Base-by-base conservation (phyloP, 768 basidiomycete species). In the Pleurotus tuber-regium region DNA sequence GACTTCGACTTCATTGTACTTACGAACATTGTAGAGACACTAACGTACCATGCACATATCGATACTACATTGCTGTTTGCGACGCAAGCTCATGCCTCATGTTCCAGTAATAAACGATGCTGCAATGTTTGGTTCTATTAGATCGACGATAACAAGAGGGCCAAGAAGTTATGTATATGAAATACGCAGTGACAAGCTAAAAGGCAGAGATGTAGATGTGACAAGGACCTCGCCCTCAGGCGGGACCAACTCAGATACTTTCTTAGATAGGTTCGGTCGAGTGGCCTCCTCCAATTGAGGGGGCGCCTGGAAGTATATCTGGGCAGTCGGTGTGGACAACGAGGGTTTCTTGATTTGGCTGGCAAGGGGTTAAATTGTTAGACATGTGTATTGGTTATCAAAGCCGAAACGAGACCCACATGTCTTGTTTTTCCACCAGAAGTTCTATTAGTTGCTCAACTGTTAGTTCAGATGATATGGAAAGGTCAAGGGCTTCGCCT, bases 321-420 rank as follows among this genome's bases (percentile, higher is more conserved):
- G 89, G 59, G 77, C 80, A 19, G 77, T 78, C 4, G 83, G 75
- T 0, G 85, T 82, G 3, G 95, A 90, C 14, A 99, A 67, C 0
- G 97, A 98, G 0, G 97, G 97, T 63, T 86, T 93, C 72, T 94
- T 96, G 71, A 98, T 88, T 83, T 98, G 97, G 57, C 97, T 99
- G 52, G 25, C 24, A 25, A 49, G 26, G 19, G 23, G 19, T 50
- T 57, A n/a, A 52, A 59, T 49, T 36, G 52, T 57, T 25, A n/a
- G n/a, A n/a, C n/a, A n/a, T n/a, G n/a, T n/a, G n/a, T n/a, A n/a
- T n/a, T 51, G 38, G 23, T 25, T 42, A 30, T 12, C 28, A 4
- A 23, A 21, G 41, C 10, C 21, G 21, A 24, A 23, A 16, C 9
- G 2, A 38, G 6, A 74, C 91, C 54, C 61, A 96, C 97, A 98